phyloP scores from a whole-genome alignment of 345 rosid species.

The Corchorus olitorius region DNA sequence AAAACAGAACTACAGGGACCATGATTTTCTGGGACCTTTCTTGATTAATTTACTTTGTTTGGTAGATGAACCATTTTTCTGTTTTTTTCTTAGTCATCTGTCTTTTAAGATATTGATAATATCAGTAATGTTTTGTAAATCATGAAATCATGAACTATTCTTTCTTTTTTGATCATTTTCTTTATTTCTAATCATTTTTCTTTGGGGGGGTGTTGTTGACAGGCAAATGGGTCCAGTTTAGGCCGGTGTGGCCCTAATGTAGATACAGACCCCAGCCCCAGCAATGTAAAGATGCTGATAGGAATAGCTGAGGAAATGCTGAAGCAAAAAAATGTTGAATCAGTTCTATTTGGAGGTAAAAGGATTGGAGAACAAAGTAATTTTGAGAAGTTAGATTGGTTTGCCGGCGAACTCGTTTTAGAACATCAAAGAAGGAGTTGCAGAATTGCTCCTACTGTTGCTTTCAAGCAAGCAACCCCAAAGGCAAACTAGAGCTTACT shows the following conservation, averaged over 20 bases:
- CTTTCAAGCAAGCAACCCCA: constrained; percentile 76
- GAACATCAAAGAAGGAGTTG: constrained; percentile 94
- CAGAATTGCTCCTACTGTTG: constrained; percentile 97
- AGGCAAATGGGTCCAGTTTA: constrained; percentile 84
- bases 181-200: neutral
- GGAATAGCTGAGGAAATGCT: constrained; percentile 88
- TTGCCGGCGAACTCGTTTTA: constrained; percentile 79
- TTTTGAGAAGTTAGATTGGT: constrained; percentile 84
- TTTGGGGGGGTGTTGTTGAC: constrained; percentile 21
- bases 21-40: constrained; percentile 10
- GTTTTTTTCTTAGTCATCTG: neutral
- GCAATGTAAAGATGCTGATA: constrained; percentile 72
- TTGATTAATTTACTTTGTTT: neutral
- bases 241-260: constrained; percentile 66
- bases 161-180: neutral
- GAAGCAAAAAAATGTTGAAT: constrained; percentile 95
- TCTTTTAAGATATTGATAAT: neutral
- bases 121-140: neutral
- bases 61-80: neutral
- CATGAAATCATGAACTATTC: neutral
- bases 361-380: constrained; percentile 75
- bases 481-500: constrained; percentile 35
- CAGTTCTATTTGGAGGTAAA: constrained; percentile 85
- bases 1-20: neutral
- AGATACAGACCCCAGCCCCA: constrained; percentile 67